A percentile compares a stretch with the other conserved stretches of the same genome.
Evolutionary conservation across 2,329 filamentous ascomycete genomes (phyloP).

Genomic region (Xylaria sp.): DNA sequence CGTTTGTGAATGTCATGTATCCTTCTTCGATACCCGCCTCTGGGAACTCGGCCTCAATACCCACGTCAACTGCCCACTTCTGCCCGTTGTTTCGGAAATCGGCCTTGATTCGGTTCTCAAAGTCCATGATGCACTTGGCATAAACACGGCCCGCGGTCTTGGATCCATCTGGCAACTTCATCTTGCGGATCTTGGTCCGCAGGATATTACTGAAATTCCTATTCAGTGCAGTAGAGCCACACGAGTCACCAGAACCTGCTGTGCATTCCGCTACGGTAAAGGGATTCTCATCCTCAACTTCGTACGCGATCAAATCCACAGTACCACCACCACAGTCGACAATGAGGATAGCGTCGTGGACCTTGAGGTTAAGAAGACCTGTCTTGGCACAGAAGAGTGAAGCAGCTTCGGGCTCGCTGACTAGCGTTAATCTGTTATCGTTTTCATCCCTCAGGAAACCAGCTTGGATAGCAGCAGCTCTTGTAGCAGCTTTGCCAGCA

Average conservation of each 20-base stretch:
- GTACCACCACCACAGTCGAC: slow-evolving; percentile 99
- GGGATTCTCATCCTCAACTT: slow-evolving; percentile 96
- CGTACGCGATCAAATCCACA: slow-evolving; percentile 98
- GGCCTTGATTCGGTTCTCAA: slow-evolving; percentile 99
- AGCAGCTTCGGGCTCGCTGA: slow-evolving; percentile 96
- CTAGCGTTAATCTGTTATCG: slow-evolving; percentile 92
- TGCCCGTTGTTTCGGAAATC: slow-evolving; percentile 99
- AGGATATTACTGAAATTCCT: slow-evolving; percentile 98
- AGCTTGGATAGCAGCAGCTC: slow-evolving; percentile 95
- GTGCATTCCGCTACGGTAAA: slow-evolving; percentile 98
- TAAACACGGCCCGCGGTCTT: slow-evolving; percentile 98
- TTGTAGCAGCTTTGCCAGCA: slow-evolving; percentile 95
- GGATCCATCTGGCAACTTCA: slow-evolving; percentile 97
- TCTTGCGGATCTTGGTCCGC: slow-evolving; percentile 97
- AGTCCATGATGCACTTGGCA: slow-evolving; percentile 99
- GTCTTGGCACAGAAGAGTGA: slow-evolving; percentile 98
- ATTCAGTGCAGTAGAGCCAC: slow-evolving; percentile 97
- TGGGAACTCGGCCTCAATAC: slow-evolving; percentile 97
- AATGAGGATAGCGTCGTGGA: slow-evolving; percentile 98
- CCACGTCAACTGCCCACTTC: slow-evolving; percentile 98
- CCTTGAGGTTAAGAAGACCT: slow-evolving; percentile 92
- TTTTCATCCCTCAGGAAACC: slow-evolving; percentile 97
- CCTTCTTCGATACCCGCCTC: slow-evolving; percentile 98
- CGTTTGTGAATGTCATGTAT: slow-evolving; percentile 99
- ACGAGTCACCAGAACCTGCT: slow-evolving; percentile 95